A percentile compares a stretch with the other conserved stretches of the same genome.
Conservation (phyloP, 208 protist species). For the Phytomonas serpens region DNA sequence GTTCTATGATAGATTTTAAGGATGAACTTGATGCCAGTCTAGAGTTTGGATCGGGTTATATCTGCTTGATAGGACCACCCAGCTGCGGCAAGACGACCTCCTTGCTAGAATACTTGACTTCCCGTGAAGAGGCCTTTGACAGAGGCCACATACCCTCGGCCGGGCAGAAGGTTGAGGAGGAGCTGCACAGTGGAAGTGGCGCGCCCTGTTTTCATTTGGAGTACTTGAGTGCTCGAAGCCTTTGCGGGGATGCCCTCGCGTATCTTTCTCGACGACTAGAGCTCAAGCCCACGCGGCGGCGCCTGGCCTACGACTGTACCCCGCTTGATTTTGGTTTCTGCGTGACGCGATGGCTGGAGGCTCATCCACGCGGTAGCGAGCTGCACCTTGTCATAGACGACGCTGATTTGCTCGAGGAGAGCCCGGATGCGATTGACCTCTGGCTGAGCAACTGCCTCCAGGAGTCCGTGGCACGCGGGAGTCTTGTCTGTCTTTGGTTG, state of each 20-base stretch:
- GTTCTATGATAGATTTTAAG: background rate
- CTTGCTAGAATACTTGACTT: conserved; percentile 45
- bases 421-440: conserved; percentile 17
- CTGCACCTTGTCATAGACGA: conserved; percentile 84
- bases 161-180: too few species aligned
- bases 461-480: conserved; percentile 7
- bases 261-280: conserved; percentile 19
- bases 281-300: conserved; percentile 12
- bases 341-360: conserved; percentile 42
- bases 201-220: conserved; percentile 24
- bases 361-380: conserved; percentile 39
- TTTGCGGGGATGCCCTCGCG: conserved; percentile 21
- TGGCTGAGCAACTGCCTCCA: conserved; percentile 41
- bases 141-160: background rate
- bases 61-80: conserved; percentile 65
- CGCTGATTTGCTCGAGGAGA: conserved; percentile 27
- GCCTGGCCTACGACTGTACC: conserved; percentile 33
- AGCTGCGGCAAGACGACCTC: conserved; percentile 71
- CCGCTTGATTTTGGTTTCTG: conserved; percentile 41
- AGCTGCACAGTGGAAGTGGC: conserved; percentile 5
- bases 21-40: conserved; percentile 72
- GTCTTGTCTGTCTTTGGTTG: conserved; percentile 54
- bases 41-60: conserved; percentile 65
- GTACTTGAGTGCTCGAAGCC: conserved; percentile 35
- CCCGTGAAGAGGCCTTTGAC: conserved; percentile 34